Conservation (phyloP, 768 basidiomycete genomes). For the Mycena latifolia region DNA sequence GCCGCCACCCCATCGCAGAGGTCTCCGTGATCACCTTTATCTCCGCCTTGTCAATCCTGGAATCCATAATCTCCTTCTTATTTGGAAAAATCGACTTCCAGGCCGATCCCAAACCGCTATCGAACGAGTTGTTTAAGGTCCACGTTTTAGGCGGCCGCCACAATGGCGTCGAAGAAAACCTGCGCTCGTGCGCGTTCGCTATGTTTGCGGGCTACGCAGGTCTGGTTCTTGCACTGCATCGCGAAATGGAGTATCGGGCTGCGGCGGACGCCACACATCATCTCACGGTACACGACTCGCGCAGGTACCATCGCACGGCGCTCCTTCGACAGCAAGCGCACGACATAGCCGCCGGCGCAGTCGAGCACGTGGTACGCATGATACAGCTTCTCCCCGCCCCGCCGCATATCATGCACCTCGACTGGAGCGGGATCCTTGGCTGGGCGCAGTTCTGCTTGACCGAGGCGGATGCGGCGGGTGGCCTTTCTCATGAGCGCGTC, state of each 20-base stretch:
- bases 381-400: conserved; percentile 1
- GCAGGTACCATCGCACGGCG: conserved; percentile 12
- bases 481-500: background rate
- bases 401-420: background rate
- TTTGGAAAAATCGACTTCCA: conserved; percentile 11
- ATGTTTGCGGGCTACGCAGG: conserved; percentile 8
- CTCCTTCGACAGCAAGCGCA: conserved; percentile 20
- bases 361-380: conserved; percentile 12
- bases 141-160: background rate
- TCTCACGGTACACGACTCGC: background rate
- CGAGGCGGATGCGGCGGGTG: conserved; percentile 15
- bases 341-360: background rate
- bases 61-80: conserved; percentile 18
- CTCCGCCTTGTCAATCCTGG: conserved; percentile 16
- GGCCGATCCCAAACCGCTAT: background rate
- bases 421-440: background rate
- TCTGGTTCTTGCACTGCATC: conserved; percentile 15
- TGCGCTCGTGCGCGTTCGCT: conserved; percentile 13
- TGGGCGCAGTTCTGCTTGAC: conserved; percentile 25
- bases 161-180: background rate
- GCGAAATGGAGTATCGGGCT: conserved; percentile 26
- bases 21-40: conserved; percentile 15
- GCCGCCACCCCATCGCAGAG: conserved; percentile 19
- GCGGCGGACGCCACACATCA: background rate
- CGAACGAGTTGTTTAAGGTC: too few species aligned